These are phyloP conservation scores for Diophrys appendiculata DNA, from an alignment of 73 alveolate genomes.

Conservation along the genomic window DNA sequence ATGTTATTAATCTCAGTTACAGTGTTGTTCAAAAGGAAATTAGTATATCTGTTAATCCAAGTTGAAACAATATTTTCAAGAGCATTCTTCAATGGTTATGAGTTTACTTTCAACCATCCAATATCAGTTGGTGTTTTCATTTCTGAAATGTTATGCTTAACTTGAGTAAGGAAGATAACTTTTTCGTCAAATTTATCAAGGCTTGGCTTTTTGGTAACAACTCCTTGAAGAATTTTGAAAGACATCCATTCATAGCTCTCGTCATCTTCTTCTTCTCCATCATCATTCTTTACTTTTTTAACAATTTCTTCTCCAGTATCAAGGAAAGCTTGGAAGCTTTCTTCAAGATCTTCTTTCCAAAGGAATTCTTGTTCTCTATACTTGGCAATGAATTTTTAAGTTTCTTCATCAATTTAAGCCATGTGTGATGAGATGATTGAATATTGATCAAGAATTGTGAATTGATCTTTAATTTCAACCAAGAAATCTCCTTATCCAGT, in stretches of 20 bases:
- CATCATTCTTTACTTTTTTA: conserved; percentile 71
- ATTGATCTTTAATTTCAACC: conserved; percentile 93
- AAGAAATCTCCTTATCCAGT: conserved; percentile 94
- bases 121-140: conserved; percentile 90
- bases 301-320: conserved; percentile 79
- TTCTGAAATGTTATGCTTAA: conserved; percentile 82
- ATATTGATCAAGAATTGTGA: conserved; percentile 76
- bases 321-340: conserved; percentile 89
- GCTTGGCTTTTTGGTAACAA: conserved; percentile 86
- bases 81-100: conserved; percentile 87
- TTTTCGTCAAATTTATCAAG: conserved; percentile 94
- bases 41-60: conserved; percentile 92
- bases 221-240: conserved; percentile 86
- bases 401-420: conserved; percentile 83
- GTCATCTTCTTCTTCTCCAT: conserved; percentile 77
- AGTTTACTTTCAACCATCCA: conserved; percentile 96
- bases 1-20: conserved; percentile 83
- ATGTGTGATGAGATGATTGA: conserved; percentile 60
- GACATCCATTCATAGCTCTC: conserved; percentile 76
- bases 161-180: conserved; percentile 84
- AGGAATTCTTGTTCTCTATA: conserved; percentile 87
- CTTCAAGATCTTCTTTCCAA: conserved; percentile 94
- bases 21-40: conserved; percentile 87
- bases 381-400: conserved; percentile 72
- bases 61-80: conserved; percentile 82